phyloP scores from a whole-genome alignment of 306 rosid genomes.

The Vicia villosa region DNA sequence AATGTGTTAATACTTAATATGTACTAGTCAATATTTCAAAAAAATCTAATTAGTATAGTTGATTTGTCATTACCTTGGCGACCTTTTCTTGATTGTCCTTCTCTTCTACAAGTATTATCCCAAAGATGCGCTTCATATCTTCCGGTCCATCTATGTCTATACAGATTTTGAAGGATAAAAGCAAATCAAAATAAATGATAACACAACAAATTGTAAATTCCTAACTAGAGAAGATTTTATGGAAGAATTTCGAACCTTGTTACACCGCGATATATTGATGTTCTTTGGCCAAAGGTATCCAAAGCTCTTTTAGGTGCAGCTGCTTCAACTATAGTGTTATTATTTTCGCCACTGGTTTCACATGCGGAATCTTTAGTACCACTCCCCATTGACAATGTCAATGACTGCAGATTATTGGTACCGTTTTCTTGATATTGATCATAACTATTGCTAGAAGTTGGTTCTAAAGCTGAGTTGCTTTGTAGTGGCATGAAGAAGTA shows the following conservation, averaged over 20 bases:
- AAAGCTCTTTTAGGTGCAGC: slow-evolving; percentile 70
- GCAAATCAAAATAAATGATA: no score
- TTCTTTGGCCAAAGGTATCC: slow-evolving; percentile 97
- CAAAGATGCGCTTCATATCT: slow-evolving; percentile 93
- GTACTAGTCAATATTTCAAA: background rate
- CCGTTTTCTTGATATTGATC: slow-evolving; percentile 64
- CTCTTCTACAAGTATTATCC: slow-evolving; percentile 90
- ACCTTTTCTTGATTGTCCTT: slow-evolving; percentile 86
- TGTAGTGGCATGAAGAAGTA: slow-evolving; percentile 60
- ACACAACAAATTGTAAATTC: no score
- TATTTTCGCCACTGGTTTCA: slow-evolving; percentile 64
- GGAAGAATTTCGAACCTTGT: slow-evolving; percentile 52
- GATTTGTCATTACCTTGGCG: slow-evolving; percentile 46
- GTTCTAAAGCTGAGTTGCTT: slow-evolving; percentile 38
- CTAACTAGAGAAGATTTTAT: background rate
- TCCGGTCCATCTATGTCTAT: slow-evolving; percentile 88
- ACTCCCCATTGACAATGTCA: slow-evolving; percentile 92
- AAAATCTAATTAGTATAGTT: background rate
- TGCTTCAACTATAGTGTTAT: slow-evolving; percentile 51
- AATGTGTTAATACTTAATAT: background rate
- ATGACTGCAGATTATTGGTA: slow-evolving; percentile 61
- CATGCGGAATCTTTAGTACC: slow-evolving; percentile 66
- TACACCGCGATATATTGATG: slow-evolving; percentile 96
- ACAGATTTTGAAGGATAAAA: background rate
- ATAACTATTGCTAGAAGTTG: slow-evolving; percentile 35